Base-by-base conservation (phyloP, 2,329 filamentous ascomycete species). In the Ascochyta koolunga region DNA sequence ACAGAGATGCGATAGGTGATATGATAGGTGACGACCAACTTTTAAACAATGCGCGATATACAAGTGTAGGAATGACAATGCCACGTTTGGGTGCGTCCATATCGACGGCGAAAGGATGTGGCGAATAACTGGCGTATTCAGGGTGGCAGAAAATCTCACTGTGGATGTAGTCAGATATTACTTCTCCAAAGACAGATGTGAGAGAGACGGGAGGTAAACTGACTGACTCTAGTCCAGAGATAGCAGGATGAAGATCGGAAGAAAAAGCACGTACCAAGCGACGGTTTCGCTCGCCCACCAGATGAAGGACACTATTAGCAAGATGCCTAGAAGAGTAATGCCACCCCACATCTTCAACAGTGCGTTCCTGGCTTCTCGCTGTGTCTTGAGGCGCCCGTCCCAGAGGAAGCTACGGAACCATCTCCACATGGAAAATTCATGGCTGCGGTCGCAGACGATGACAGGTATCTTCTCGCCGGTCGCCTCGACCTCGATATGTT, bases 31-130 rank as follows among this genome's bases (percentile, higher is more conserved):
- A 49, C 71, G 74, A 76, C 45, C 77, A 69, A 4, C 53, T 51
- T 27, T 63, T 66, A 25, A 73, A 54, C 5, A 78, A 65, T 5
- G 71, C 73, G 18, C 78, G 68, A 40, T 77, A 82, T 3, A 84
- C 52, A 65, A 86, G 76, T 3, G 82, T 85, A 3, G 82, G 81
- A 5, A 84, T 76, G 5, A 84, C 82, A 55, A 79, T 83, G 0
- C 84, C 84, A 44, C 79, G 83, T 19, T 73, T 64, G 0, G 84
- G 84, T 9, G 82, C 82, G 56, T 83, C 73, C 18, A 77, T 77
- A 37, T 78, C 73, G 29, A 83, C 72, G 47, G 80, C 82, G 54
- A 79, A 82, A 19, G 79, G 80, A 31, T 76, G 69, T 60, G 59
- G 61, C 22, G 83, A 84, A 7, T 64, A 74, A 11, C 71, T 61